Evolutionary conservation across 495 filamentous ascomycete genomes (phyloP), one percentile per base, ranked within the genome.

Genomic region (Penicillium fimorum): DNA sequence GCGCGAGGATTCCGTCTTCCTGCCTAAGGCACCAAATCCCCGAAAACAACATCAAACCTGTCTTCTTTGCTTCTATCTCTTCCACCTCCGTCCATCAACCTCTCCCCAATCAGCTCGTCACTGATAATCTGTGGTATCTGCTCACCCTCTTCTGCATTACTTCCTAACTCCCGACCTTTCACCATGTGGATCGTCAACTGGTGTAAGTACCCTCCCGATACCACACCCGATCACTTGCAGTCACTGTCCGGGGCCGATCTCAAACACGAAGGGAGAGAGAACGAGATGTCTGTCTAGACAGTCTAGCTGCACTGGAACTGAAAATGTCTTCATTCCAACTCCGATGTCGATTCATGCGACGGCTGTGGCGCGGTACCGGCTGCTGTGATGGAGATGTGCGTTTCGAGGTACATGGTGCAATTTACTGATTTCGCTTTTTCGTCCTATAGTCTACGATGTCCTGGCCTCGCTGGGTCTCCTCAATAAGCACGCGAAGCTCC

Each of bases 161-260:
- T 35, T 47, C 38, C 27, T 40, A 47, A 49, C 33, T 8, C 49
- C 49, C 47, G 41, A 47, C 52, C 61, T 30, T 59, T 61, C 80
- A 83, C 69, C 57, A 96, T 97, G 93, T 96, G 90, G 92, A 87
- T 97, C 70, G 71, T 96, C 61, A 91, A 91, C 84, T 97, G 93
- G 92, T 96, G 90, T 94, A 89, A 72, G 89, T 80, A 47, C 20
- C 49, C 69, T 45, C 33, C 50, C 48, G 49, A 41, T 45, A 43
- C 47, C 49, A 60, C 63, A 49, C 37, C 46, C 45, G 29, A 47
- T 17, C 56, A 56, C 47, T n/a, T 47, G 45, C 45, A 7, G 27
- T 11, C 27, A 47, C 25, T 15, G n/a, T 47, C 44, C 15, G 25
- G 13, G 12, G 25, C 44, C 25, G 24, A 30, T 18, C 15, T 4